Evolutionary conservation across 2,329 filamentous ascomycete species (phyloP).

Genomic region (Berkeleyomyces basicola): DNA sequence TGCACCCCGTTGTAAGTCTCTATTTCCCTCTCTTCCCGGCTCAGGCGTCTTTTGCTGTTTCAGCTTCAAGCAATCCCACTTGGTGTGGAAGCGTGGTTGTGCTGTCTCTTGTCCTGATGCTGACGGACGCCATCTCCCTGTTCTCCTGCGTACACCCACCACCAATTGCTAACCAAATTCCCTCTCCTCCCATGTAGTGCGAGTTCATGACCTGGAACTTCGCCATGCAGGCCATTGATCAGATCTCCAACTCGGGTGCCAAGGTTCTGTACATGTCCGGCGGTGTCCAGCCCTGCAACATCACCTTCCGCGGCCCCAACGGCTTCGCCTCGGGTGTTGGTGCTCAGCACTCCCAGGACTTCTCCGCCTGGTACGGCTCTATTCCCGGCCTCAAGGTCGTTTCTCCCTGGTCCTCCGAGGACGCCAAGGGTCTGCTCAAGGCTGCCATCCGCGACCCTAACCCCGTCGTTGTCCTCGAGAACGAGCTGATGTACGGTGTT

Average conservation of each 20-base stretch:
- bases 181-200: constrained; percentile 39
- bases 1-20: constrained; percentile 73
- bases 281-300: constrained; percentile 98
- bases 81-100: no score
- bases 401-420: constrained; percentile 87
- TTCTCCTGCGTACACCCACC: neutral
- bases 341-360: constrained; percentile 98
- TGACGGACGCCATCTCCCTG: neutral
- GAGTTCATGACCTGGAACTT: constrained; percentile 99
- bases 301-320: constrained; percentile 98
- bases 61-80: neutral
- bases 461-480: constrained; percentile 81
- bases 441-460: constrained; percentile 96
- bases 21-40: neutral
- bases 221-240: constrained; percentile 99
- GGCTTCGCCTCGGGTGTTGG: constrained; percentile 91
- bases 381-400: constrained; percentile 97
- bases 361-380: constrained; percentile 96
- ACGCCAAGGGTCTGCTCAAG: constrained; percentile 95
- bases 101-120: neutral
- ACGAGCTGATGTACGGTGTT: constrained; percentile 84
- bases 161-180: constrained; percentile 5
- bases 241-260: constrained; percentile 96
- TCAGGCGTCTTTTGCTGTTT: neutral
- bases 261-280: constrained; percentile 99